Evolutionary conservation across 164 flowering plant species (phyloP).

Genomic region (Umbellularia californica): DNA sequence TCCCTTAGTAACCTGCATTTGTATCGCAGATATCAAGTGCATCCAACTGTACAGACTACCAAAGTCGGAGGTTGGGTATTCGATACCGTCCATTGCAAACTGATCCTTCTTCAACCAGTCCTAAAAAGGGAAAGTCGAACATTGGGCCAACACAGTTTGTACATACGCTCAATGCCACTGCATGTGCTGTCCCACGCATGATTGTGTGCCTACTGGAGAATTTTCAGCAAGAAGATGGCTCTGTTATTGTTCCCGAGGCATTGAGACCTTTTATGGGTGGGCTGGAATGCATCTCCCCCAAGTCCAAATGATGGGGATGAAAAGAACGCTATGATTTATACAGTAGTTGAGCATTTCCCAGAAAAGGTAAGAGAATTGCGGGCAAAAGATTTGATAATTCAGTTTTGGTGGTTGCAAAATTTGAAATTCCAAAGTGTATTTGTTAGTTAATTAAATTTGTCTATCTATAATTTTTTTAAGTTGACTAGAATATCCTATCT

Average conservation of each 20-base stretch:
- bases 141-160: slow-evolving; percentile 66
- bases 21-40: slow-evolving; percentile 87
- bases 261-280: slow-evolving; percentile 93
- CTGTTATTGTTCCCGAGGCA: slow-evolving; percentile 67
- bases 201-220: slow-evolving; percentile 81
- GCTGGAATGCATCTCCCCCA: slow-evolving; percentile 44
- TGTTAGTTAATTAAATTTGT: no score
- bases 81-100: slow-evolving; percentile 60
- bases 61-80: slow-evolving; percentile 89
- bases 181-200: slow-evolving; percentile 96
- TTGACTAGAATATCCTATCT: no score
- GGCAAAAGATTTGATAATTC: neutral
- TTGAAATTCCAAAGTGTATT: no score
- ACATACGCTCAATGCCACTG: slow-evolving; percentile 93
- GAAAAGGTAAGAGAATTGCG: neutral
- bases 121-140: slow-evolving; percentile 58
- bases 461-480: no score
- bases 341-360: neutral
- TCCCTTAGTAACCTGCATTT: neutral
- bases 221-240: slow-evolving; percentile 93
- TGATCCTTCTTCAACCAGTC: slow-evolving; percentile 27
- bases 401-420: no score
- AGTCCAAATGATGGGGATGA: slow-evolving; percentile 21
- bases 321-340: neutral
- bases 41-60: slow-evolving; percentile 94